Evolutionary conservation across 352 stramenopile species (phyloP).

Genomic region (Peronospora tabacina): DNA sequence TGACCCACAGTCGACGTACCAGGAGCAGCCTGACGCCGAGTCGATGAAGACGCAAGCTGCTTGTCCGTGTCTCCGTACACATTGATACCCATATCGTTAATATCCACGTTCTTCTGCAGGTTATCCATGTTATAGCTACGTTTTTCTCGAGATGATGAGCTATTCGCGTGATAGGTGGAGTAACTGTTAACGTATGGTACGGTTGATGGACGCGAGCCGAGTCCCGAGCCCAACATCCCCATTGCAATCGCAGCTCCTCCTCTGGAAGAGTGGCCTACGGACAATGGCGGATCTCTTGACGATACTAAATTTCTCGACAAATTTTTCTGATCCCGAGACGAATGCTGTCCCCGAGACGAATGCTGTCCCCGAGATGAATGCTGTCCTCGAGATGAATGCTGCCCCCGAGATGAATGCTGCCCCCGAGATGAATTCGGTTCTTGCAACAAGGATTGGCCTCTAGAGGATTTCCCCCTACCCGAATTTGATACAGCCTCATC

Average conservation of each 20-base stretch:
- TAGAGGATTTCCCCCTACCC: slow-evolving; percentile 3
- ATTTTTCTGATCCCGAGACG: too few species aligned
- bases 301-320: slow-evolving; percentile 16
- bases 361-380: slow-evolving; percentile 1
- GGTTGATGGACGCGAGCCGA: slow-evolving; percentile 19
- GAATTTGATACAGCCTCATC: slow-evolving; percentile 14
- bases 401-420: slow-evolving; percentile 7
- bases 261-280: slow-evolving; percentile 14
- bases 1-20: slow-evolving; percentile 14
- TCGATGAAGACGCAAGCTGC: slow-evolving; percentile 5
- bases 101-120: slow-evolving; percentile 29
- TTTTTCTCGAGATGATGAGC: slow-evolving; percentile 23
- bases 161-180: slow-evolving; percentile 17
- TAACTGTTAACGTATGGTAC: slow-evolving; percentile 26
- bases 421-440: slow-evolving; percentile 11
- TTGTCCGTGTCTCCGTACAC: slow-evolving; percentile 17
- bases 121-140: slow-evolving; percentile 33
- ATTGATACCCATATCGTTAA: slow-evolving; percentile 29
- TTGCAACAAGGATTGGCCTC: slow-evolving; percentile 10
- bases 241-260: slow-evolving; percentile 11
- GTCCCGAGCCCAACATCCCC: slow-evolving; percentile 14
- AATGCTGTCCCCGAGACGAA: too few species aligned
- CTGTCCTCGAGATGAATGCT: slow-evolving; percentile 1
- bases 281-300: slow-evolving; percentile 23
- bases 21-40: slow-evolving; percentile 9